Evolutionary conservation across 495 filamentous ascomycete species (phyloP).

Genomic region (Penicillium nucicola): DNA sequence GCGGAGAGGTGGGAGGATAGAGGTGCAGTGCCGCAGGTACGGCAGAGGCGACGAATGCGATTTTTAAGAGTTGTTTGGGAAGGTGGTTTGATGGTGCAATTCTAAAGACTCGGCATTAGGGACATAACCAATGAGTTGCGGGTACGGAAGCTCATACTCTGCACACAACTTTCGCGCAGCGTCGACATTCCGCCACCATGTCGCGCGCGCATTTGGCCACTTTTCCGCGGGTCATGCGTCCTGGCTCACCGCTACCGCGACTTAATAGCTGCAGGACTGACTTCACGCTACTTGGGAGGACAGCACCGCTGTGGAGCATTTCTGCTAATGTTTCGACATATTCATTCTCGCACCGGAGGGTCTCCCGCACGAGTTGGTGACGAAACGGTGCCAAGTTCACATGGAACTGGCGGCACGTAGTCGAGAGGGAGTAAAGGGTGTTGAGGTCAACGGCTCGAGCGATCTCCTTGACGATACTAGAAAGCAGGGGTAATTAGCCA

Average conservation of each 20-base stretch:
- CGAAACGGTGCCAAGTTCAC: slow-evolving; percentile 73
- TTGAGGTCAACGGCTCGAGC: slow-evolving; percentile 77
- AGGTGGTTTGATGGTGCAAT: slow-evolving; percentile 79
- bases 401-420: slow-evolving; percentile 76
- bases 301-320: slow-evolving; percentile 30
- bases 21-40: slow-evolving; percentile 64
- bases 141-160: slow-evolving; percentile 48
- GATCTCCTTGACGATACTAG: slow-evolving; percentile 68
- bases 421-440: slow-evolving; percentile 74
- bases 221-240: slow-evolving; percentile 58
- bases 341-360: slow-evolving; percentile 76
- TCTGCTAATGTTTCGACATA: slow-evolving; percentile 41
- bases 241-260: slow-evolving; percentile 24
- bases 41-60: slow-evolving; percentile 77
- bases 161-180: slow-evolving; percentile 74
- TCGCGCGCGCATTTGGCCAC: slow-evolving; percentile 76
- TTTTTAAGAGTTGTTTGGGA: slow-evolving; percentile 55
- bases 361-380: slow-evolving; percentile 63
- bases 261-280: slow-evolving; percentile 35
- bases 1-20: slow-evolving; percentile 37
- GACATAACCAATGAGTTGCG: background rate
- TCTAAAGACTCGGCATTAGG: slow-evolving; percentile 46
- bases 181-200: slow-evolving; percentile 76
- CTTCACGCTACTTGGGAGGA: slow-evolving; percentile 35
- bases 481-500: slow-evolving; percentile 6